Evolutionary conservation across 805 yeast species (phyloP), one percentile per base, ranked within the genome.

Genomic region (Candida morakotiae): DNA sequence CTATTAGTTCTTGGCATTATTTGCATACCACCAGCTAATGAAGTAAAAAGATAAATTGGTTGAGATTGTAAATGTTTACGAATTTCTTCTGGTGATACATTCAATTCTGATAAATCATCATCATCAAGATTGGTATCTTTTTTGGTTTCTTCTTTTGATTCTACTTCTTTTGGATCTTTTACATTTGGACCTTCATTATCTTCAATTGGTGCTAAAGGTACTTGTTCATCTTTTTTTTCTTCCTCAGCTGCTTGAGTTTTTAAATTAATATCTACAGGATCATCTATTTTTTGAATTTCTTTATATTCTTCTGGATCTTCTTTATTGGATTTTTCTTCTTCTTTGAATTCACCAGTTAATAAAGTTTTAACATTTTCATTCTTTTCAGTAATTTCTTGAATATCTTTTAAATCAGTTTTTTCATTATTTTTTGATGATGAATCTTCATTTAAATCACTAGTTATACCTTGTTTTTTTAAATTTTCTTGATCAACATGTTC

Each of bases 21-120:
- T 55, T 83, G 84, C 73, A 79, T 81, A 1, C 93, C 94, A 19
- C 95, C 94, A 0, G 95, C 91, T 30, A 87, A 67, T 0, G 96
- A 89, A 0, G 96, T 88, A 62, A 71, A 87, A 18, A 88, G 56
- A 56, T 77, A 87, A 16, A 87, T 80, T 2, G 93, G 89, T 40
- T 56, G 64, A n/a, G 69, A 51, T 42, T 67, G 64, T 33, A 67
- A 51, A 44, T 68, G 70, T 47, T 62, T 61, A 34, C 69, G 63
- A 31, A 66, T 48, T 37, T 67, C 73, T 42, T 65, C 72, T 5
- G 71, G 64, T 6, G 69, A 59, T 4, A 68, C 50, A 19, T 61
- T 62, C 17, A 60, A 56, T 15, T 52, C 54, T 9, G 56, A 66
- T 10, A 40, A 35, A 29, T 48, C 53, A 14, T 41, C 45, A 25